A percentile compares a stretch with the other conserved stretches of the same genome.
Conservation (phyloP, 768 basidiomycete species). For the Mycena metata region DNA sequence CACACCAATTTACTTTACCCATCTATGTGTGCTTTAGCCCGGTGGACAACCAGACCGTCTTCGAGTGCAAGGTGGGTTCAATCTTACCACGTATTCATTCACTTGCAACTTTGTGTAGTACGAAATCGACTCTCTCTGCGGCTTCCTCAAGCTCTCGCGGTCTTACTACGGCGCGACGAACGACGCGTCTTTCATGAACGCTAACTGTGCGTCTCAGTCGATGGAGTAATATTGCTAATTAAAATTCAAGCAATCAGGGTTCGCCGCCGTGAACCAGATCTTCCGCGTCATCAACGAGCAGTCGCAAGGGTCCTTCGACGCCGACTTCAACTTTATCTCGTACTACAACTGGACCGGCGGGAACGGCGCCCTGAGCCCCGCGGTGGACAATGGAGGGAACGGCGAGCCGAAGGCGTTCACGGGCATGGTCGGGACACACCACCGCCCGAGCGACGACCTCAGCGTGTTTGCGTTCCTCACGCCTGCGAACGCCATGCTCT, state of each 20-base stretch:
- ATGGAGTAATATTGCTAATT: too few species aligned
- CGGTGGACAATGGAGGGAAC: slow-evolving; percentile 76
- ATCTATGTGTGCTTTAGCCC: too few species aligned
- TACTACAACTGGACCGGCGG: slow-evolving; percentile 89
- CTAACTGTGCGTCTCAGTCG: slow-evolving; percentile 62
- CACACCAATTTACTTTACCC: too few species aligned
- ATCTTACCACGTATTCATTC: slow-evolving; percentile 48
- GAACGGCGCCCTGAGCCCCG: slow-evolving; percentile 70
- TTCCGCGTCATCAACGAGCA: slow-evolving; percentile 85
- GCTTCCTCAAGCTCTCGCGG: slow-evolving; percentile 83
- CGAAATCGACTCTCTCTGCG: slow-evolving; percentile 83
- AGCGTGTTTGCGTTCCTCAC: slow-evolving; percentile 81
- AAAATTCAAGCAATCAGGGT: slow-evolving; percentile 64
- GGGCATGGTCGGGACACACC: slow-evolving; percentile 77
- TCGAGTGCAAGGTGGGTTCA: slow-evolving; percentile 88
- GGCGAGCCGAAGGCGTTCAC: slow-evolving; percentile 83
- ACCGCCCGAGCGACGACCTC: slow-evolving; percentile 83
- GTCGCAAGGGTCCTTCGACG: slow-evolving; percentile 78
- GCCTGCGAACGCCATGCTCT: slow-evolving; percentile 87
- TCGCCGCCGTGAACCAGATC: slow-evolving; percentile 74
- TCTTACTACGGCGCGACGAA: slow-evolving; percentile 80
- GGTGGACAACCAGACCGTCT: slow-evolving; percentile 77
- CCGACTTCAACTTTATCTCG: slow-evolving; percentile 78
- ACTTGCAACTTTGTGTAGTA: too few species aligned
- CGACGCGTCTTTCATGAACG: slow-evolving; percentile 79